Conservation (phyloP, 129 eudicot species). For the Lonicera japonica region DNA sequence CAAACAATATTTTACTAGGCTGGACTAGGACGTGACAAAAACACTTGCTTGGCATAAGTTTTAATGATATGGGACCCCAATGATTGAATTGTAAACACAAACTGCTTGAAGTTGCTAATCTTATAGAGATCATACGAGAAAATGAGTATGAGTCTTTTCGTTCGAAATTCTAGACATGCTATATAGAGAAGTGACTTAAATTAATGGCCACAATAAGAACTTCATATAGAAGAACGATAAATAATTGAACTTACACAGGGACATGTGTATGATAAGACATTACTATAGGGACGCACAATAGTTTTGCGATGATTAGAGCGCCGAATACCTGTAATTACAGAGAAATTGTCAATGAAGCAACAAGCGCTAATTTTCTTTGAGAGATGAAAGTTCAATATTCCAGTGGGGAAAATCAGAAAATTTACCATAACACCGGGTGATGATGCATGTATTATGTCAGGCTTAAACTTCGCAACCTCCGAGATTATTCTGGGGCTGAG, state of each 20-base stretch:
- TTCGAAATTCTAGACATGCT: too few species aligned
- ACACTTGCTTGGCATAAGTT: constrained; percentile 2
- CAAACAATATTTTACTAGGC: too few species aligned
- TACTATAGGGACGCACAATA: constrained; percentile 83
- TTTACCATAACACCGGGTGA: constrained; percentile 96
- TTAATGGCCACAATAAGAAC: too few species aligned
- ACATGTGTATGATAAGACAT: constrained; percentile 99
- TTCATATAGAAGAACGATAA: not conserved
- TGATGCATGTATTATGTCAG: constrained; percentile 94
- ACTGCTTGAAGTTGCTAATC: too few species aligned
- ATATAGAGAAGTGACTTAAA: too few species aligned
- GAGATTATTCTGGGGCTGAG: constrained; percentile 96
- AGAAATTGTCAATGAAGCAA: constrained; percentile 11
- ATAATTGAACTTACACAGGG: constrained; percentile 77
- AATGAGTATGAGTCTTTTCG: too few species aligned
- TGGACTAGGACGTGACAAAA: too few species aligned
- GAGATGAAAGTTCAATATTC: too few species aligned
- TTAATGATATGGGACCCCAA: not conserved
- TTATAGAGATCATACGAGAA: too few species aligned
- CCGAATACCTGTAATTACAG: constrained; percentile 69
- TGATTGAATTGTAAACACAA: not conserved
- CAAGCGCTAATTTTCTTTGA: not conserved
- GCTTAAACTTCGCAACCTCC: constrained; percentile 82
- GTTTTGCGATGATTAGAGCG: constrained; percentile 88
- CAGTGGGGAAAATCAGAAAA: not conserved